These are phyloP conservation scores for Kockiozyma suomiensis DNA, from an alignment of 805 yeast species.

Conservation along the genomic window DNA sequence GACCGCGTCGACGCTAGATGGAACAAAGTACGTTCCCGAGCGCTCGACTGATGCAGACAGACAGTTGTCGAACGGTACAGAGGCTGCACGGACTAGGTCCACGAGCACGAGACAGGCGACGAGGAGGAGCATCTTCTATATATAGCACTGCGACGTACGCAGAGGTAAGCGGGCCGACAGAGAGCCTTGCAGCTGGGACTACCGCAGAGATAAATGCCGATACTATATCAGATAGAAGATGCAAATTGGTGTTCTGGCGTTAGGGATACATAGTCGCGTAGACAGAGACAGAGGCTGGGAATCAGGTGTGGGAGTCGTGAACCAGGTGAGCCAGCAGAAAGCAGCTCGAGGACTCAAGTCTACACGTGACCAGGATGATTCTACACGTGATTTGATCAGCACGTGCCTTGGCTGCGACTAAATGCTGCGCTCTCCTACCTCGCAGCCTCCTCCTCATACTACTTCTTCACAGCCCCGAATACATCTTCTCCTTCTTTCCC, in stretches of 20 bases:
- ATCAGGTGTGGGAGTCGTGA: too few species aligned
- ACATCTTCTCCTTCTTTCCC: background rate
- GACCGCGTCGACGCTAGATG: slow-evolving; percentile 23
- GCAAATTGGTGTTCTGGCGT: too few species aligned
- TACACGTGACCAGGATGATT: too few species aligned
- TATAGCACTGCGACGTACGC: background rate
- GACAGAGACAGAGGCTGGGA: too few species aligned
- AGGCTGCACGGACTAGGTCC: slow-evolving; percentile 15
- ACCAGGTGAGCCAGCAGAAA: too few species aligned
- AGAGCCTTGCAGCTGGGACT: background rate
- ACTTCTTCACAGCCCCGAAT: background rate
- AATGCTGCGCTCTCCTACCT: background rate
- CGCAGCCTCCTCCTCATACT: background rate
- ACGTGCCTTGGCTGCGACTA: too few species aligned
- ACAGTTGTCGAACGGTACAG: slow-evolving; percentile 22
- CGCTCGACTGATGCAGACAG: slow-evolving; percentile 10
- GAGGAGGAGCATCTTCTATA: slow-evolving; percentile 2
- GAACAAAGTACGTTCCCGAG: slow-evolving; percentile 28
- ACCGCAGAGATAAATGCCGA: background rate
- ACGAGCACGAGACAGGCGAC: background rate
- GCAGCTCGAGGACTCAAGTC: too few species aligned
- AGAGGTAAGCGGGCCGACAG: background rate
- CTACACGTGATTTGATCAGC: too few species aligned
- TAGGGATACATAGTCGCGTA: too few species aligned
- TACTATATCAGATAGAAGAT: background rate